Base-by-base conservation (phyloP, 371 early-diverging fungal genomes). In the Rhizopus sp. region DNA sequence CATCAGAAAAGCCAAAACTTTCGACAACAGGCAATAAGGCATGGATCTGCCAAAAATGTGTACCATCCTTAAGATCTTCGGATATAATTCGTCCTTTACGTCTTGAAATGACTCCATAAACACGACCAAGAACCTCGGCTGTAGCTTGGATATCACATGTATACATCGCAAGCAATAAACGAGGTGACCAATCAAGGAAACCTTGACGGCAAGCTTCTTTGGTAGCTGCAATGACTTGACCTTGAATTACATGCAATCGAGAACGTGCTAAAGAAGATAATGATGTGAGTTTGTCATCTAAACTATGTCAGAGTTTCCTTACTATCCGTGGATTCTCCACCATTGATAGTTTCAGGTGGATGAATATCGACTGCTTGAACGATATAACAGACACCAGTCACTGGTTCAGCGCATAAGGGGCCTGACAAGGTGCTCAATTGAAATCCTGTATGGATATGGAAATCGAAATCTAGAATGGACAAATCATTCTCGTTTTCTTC, bases 1-100 rank as follows among this genome's bases (percentile, higher is more conserved):
- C 94, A 68, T 99, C 98, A 17, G 98, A 88, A 70, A 99, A 98
- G 7, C 99, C 99, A 81, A 99, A 99, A 61, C 95, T 94, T 70
- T 99, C 99, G 37, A 95, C 86, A 2, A 99, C 99, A 17, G 99
- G 99, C n/a, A 99, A 59, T 34, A 83, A 66, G 0, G 97, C 91
- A 51, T 83, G 83, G 69, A 99, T 94, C 47, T 89, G 84, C 76
- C 96, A 98, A 70, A 95, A 93, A 0, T 94, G 90, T 0, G 96
- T 96, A 35, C 97, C 98, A 55, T 97, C 98, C 62, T 90, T 92
- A 80, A 97, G 83, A 60, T 96, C 96, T 63, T 98, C 98, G 4
- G 91, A 87, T 7, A 95, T 56, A 40, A 97, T 91, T 52, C 86
- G 85, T 33, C 99, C 98, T 17, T 88, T 86, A 9, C 98, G 85